A percentile compares a stretch with the other conserved stretches of the same genome.
These are phyloP conservation scores for Cryptococcus sp. DNA, from an alignment of 1,284 basidiomycete species.

Conservation along the genomic window DNA sequence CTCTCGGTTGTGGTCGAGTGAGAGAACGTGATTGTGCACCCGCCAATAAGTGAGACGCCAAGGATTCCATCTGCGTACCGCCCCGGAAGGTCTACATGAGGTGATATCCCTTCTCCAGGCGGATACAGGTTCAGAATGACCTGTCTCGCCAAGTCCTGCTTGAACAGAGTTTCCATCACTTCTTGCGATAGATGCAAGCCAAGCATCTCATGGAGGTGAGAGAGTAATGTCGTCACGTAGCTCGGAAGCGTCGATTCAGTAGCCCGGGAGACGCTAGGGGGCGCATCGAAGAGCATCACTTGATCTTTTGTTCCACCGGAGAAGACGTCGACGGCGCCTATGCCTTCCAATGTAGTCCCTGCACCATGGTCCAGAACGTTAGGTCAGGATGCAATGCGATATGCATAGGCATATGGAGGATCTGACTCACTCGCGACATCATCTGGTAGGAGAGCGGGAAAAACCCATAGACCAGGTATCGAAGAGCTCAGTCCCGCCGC, in stretches of 20 bases:
- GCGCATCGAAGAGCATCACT: constrained; percentile 49
- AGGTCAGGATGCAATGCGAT: background rate
- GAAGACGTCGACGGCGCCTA: constrained; percentile 44
- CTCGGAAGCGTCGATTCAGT: constrained; percentile 21
- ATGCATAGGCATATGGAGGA: background rate
- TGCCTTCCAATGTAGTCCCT: constrained; percentile 26
- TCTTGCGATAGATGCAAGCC: constrained; percentile 7
- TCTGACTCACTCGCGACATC: constrained; percentile 28
- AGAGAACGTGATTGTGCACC: constrained; percentile 42
- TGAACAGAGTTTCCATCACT: constrained; percentile 18
- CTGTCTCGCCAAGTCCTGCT: constrained; percentile 40
- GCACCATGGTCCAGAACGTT: background rate
- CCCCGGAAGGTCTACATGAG: constrained; percentile 54
- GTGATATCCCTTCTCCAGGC: constrained; percentile 52
- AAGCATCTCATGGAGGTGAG: constrained; percentile 18
- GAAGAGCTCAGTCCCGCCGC: constrained; percentile 14
- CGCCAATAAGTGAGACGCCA: constrained; percentile 45
- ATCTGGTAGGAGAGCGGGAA: constrained; percentile 24
- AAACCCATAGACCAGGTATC: constrained; percentile 38
- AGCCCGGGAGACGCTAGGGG: constrained; percentile 1
- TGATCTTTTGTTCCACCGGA: constrained; percentile 46
- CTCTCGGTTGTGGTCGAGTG: background rate
- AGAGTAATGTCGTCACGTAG: constrained; percentile 26
- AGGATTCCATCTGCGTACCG: constrained; percentile 54
- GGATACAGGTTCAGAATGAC: constrained; percentile 56